Base-by-base conservation (phyloP, 1,284 basidiomycete species). In the Leccinum subrobustum region DNA sequence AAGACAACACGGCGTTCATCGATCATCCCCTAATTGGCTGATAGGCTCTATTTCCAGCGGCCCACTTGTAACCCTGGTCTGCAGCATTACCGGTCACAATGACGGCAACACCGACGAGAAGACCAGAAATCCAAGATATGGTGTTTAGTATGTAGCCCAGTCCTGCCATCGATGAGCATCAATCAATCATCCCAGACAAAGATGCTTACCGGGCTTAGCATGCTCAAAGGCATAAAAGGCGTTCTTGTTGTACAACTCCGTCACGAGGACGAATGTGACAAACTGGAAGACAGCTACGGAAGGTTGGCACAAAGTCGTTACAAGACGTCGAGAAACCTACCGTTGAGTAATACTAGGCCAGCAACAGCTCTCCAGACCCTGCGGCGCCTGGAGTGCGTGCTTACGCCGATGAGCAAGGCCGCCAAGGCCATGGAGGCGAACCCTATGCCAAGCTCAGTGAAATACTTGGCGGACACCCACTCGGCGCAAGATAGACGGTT, bases 331-430 rank as follows among this genome's bases (percentile, higher is more conserved):
- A 9, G 56, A 29, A 6, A 69, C 79, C 14, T 68, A 88, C 88
- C 81, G 66, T 88, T 85, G 20, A 90, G 67, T 8, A 82, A 72
- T 9, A 89, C 77, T 12, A 92, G 72, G 11, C 81, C 84, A 11
- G 87, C 87, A 4, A 87, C 84, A 3, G 82, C 85, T 68, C 82
- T 84, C 89, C 89, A 92, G 50, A 91, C 86, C 62, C 89, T 82
- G 61, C 88, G 79, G 64, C 90, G 79, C 58, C 89, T 79, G 18
- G 88, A 88, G 67, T 84, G 85, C 0, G 90, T 90, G 67, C 82
- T 89, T 11, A 89, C 79, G 4, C 90, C 89, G 60, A 92, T 79
- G 42, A 87, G 66, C 54, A 91, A 78, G 6, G 87, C 76, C 1
- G 81, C 69, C 52, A 88, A 72, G 6, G 87, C 82, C 25, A 86